Evolutionary conservation across 805 yeast species (phyloP), one percentile per base, ranked within the genome.

Genomic region (Clavispora phyllophila): DNA sequence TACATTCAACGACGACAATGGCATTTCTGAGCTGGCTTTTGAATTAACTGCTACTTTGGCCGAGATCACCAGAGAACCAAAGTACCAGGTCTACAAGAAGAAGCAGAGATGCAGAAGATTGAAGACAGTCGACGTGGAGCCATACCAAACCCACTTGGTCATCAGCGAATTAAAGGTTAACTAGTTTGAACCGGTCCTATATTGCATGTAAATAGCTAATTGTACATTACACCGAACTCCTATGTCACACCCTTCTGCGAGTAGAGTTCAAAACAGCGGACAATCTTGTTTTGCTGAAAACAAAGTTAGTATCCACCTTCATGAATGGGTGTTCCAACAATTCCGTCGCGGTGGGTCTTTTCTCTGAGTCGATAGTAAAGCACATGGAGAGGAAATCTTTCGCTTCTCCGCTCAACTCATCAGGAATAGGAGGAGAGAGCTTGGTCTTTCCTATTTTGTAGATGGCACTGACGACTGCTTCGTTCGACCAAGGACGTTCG

Each of bases 401-500:
- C 0, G 95, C 96, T 6, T 66, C 76, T 4, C 57, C 59, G 1
- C 89, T 78, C 0, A 91, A 83, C 44, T 89, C 96, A n/a, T 85
- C 90, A 0, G 96, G 95, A 39, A 95, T 89, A 0, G 99, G 99
- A 3, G 99, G 99, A 0, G 96, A 95, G 39, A 82, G 75, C 56
- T 87, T 84, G 23, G 89, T 79, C 46, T 84, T 84, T 5, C 98
- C 98, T 35, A 77, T 63, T 65, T 89, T 87, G 62, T 87, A 84
- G 75, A 93, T 87, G 3, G 97, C 99, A 36, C 96, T 93, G 18
- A 90, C 87, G 13, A 91, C 95, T 36, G 91, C 98, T 51, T 86
- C 82, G 47, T 93, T 88, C 1, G 95, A 87, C 99, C 99, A 93
- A 0, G 99, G 99, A 44, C 99, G 71, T 52, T 89, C 79, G 1